A percentile compares a stretch with the other conserved stretches of the same genome.
Conservation (phyloP, 345 rosid species). For the Salix exigua region DNA sequence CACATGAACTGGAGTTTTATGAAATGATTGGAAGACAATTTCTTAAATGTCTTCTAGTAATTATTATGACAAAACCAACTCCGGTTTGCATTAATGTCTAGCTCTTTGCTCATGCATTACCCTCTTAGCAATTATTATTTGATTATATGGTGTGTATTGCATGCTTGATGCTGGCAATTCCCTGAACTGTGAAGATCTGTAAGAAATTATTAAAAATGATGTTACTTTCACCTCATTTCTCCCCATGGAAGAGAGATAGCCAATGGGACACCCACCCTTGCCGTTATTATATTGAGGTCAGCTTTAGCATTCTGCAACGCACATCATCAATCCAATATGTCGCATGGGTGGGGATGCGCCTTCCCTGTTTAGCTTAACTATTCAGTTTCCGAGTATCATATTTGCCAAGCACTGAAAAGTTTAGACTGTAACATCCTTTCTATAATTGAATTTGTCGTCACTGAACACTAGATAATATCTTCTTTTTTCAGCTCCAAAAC, state of each 20-base stretch:
- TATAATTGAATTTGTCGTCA: neutral
- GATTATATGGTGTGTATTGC: neutral
- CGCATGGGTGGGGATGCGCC: neutral
- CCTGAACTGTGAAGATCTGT: neutral
- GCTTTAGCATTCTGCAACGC: neutral
- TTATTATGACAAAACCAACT: too few relatives aligned
- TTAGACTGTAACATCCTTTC: neutral
- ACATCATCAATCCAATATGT: neutral
- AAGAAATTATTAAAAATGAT: neutral
- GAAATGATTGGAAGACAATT: neutral
- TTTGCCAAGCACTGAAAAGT: neutral
- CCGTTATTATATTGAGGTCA: neutral
- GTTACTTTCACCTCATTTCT: neutral
- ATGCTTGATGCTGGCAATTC: neutral
- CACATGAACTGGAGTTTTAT: neutral
- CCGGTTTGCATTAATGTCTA: neutral
- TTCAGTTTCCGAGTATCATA: neutral
- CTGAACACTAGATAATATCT: neutral
- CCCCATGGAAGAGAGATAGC: neutral
- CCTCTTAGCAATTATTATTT: neutral
- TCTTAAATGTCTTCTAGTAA: neutral
- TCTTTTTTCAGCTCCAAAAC: conserved; percentile 13
- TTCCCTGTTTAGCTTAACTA: neutral
- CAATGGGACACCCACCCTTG: too few relatives aligned
- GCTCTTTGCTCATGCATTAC: neutral